Percentiles rank a stretch among this genome's conserved stretches.
phyloP scores from a whole-genome alignment of 192 early-diverging fungal species.

The Gonapodya prolifera region DNA sequence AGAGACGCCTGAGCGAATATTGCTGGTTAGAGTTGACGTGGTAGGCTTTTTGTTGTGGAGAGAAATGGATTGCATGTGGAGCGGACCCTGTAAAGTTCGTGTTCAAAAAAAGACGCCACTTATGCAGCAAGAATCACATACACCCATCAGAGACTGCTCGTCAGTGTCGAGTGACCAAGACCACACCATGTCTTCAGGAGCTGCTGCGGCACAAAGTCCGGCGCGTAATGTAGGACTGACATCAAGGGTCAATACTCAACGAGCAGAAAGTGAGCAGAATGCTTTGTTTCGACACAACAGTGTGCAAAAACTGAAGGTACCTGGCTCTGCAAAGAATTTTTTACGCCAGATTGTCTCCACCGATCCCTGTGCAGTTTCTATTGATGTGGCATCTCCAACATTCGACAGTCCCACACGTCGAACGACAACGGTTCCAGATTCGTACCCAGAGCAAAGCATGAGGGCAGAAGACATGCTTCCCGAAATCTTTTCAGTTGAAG shows the following conservation, averaged over 20 bases:
- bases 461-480: not conserved
- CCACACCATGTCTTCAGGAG: not conserved
- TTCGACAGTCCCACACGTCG: not conserved
- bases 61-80: not conserved
- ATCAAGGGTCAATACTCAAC: not conserved
- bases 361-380: not conserved
- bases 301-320: not conserved
- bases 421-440: not conserved
- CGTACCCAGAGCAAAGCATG: not conserved
- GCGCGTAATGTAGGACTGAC: not conserved
- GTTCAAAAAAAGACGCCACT: not conserved
- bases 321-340: not conserved
- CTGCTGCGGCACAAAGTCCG: not conserved
- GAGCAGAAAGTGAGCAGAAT: not conserved
- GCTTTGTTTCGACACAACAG: not conserved
- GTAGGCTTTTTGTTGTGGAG: not conserved
- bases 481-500: too few species aligned
- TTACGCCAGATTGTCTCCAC: not conserved
- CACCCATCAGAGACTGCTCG: not conserved
- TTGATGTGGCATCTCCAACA: not conserved
- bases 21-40: not conserved
- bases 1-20: not conserved
- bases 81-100: not conserved
- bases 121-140: not conserved
- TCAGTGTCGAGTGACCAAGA: not conserved